Conservation (phyloP, 495 filamentous ascomycete genomes). For the Emericellopsis terricola region DNA sequence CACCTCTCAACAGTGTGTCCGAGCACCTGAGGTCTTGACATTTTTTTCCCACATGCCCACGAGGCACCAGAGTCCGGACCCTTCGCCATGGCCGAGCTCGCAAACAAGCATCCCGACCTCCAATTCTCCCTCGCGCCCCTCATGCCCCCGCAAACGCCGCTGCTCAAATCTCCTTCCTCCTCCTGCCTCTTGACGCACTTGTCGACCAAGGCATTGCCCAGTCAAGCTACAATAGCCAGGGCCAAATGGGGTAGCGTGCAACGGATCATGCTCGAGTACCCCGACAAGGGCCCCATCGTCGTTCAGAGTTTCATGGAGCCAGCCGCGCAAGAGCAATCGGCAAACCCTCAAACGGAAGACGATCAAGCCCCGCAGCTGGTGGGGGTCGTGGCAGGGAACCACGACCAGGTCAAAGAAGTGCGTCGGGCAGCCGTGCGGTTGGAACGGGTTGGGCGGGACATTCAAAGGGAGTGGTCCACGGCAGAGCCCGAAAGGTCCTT, state of each 20-base stretch:
- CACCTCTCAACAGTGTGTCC: too few relatives aligned
- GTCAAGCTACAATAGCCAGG: slow-evolving; percentile 17
- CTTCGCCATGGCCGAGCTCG: slow-evolving; percentile 18
- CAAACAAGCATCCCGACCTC: slow-evolving; percentile 15
- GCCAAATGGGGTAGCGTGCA: slow-evolving; percentile 18
- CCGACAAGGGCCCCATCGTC: slow-evolving; percentile 14
- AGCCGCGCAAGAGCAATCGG: too few relatives aligned
- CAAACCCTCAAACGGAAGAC: too few relatives aligned
- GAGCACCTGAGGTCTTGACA: too few relatives aligned
- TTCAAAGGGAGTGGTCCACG: slow-evolving; percentile 12
- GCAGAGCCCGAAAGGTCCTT: background rate
- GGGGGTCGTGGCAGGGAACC: slow-evolving; percentile 10
- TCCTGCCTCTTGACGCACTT: slow-evolving; percentile 15
- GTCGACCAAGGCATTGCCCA: slow-evolving; percentile 17
- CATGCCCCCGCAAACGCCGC: slow-evolving; percentile 21
- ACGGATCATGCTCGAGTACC: slow-evolving; percentile 23
- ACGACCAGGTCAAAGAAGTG: slow-evolving; percentile 12
- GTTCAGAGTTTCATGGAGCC: slow-evolving; percentile 16
- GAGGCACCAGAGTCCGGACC: too few relatives aligned
- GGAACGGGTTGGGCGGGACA: slow-evolving; percentile 16
- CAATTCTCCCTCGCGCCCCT: slow-evolving; percentile 22
- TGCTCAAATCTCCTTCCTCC: slow-evolving; percentile 19
- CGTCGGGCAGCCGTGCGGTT: slow-evolving; percentile 14
- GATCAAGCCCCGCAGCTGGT: slow-evolving; percentile 4
- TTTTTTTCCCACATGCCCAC: too few relatives aligned